Base-by-base conservation (phyloP, 2,329 filamentous ascomycete genomes). In the Neofusicoccum laricinum region DNA sequence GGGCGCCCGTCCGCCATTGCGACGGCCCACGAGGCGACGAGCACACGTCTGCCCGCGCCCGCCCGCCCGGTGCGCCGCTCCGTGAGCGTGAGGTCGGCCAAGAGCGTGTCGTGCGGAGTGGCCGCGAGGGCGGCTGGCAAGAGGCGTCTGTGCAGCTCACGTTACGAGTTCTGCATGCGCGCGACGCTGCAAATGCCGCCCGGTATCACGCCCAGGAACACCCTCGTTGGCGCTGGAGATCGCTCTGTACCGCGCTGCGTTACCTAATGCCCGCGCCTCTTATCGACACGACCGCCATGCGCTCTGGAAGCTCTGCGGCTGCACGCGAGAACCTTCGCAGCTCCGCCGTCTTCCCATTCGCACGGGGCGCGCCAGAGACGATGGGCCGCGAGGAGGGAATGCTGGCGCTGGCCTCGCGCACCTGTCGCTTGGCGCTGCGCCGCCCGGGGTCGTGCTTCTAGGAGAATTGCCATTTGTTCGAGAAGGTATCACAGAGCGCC, bases 201-300 rank as follows among this genome's bases (percentile, higher is more conserved):
- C 11, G 46, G 34, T 43, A 46, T 46, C 40, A 45, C 55, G 55
- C 55, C 55, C 55, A 46, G 55, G 55, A 14, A 34, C 55, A 46
- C 30, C 55, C 55, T 59, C 55, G 55, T 46, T 43, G 30, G 41
- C 21, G 25, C 53, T 30, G 25, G 36, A 58, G 53, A 58, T 57
- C 53, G 32, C 12, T 15, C 8, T 40, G 19, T 40, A 15, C 53
- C 38, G 53, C 38, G 53, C 53, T 58, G 53, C 53, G 55, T 59
- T 59, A 59, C 55, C 55, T 59, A 59, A 59, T 59, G 55, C 55
- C 40, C 41, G 55, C 40, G n/a, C 40, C 55, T 46, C 55, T 59
- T 46, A 46, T 59, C 55, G 40, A 46, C 25, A 19, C 12, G 46
- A 30, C 21, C 45, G 21, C 5, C 7, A 21, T 4, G 34, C 36